Percentiles rank a stretch among this genome's conserved stretches.
Conservation (phyloP, 352 stramenopile species). For the Globisporangium lucens region DNA sequence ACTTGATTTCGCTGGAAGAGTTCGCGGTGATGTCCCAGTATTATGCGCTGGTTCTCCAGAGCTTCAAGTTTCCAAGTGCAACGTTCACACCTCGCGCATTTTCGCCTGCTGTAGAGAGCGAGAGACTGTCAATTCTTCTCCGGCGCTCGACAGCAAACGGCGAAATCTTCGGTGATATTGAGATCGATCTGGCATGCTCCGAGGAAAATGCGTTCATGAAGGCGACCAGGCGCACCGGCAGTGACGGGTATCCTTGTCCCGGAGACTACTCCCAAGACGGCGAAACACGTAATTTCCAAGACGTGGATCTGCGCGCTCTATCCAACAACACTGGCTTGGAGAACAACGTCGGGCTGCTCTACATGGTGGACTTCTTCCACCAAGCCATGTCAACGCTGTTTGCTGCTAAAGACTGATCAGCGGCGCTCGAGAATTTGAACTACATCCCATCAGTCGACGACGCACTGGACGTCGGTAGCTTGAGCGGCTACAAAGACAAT, state of each 20-base stretch:
- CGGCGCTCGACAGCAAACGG: conserved; percentile 5
- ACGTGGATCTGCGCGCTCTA: conserved; percentile 28
- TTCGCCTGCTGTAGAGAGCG: background rate
- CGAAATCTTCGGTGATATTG: conserved; percentile 1
- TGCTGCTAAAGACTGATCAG: conserved; percentile 27
- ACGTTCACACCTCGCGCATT: conserved; percentile 31
- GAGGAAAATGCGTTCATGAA: conserved; percentile 25
- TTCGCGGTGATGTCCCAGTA: conserved; percentile 32
- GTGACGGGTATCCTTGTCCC: conserved; percentile 33
- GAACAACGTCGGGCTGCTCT: conserved; percentile 45
- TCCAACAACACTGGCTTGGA: conserved; percentile 23
- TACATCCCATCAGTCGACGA: conserved; percentile 23
- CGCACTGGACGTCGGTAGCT: conserved; percentile 19
- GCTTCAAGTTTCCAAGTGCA: conserved; percentile 32
- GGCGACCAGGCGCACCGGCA: conserved; percentile 21
- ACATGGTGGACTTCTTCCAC: conserved; percentile 41
- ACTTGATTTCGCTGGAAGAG: conserved; percentile 31
- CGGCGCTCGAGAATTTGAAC: conserved; percentile 29
- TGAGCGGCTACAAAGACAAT: conserved; percentile 25
- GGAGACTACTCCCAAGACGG: conserved; percentile 16
- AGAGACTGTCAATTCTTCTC: conserved; percentile 30
- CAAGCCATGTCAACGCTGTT: conserved; percentile 33
- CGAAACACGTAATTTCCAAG: conserved; percentile 16
- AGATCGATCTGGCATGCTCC: conserved; percentile 31
- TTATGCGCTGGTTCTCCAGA: conserved; percentile 41